Percentiles rank a stretch among this genome's conserved stretches.
These are phyloP conservation scores for Amoebophrya sp. DNA, from an alignment of 169 alveolate genomes.

Conservation along the genomic window DNA sequence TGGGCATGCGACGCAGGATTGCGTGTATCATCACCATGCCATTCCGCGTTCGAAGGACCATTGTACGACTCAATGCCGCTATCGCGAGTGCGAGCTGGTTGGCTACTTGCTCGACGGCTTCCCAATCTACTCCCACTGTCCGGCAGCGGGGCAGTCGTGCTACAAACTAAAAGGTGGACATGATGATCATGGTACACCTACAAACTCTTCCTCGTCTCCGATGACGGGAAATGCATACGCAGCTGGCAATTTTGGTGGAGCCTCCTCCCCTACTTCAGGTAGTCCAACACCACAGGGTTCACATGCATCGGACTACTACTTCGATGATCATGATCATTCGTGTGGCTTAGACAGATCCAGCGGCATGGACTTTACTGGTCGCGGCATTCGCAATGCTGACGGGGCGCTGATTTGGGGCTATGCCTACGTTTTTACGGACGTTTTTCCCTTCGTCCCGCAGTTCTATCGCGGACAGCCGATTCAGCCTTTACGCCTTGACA, in stretches of 20 bases:
- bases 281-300: too few species aligned
- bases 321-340: neutral
- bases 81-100: neutral
- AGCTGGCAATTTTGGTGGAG: too few species aligned
- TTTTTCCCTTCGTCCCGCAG: neutral
- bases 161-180: neutral
- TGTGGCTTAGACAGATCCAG: neutral
- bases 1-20: neutral
- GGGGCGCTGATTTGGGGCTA: neutral
- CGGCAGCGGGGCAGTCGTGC: neutral
- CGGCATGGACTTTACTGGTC: neutral
- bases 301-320: too few species aligned
- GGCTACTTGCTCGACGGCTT: constrained; percentile 10
- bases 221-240: too few species aligned
- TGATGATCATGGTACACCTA: neutral
- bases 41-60: neutral
- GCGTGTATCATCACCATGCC: neutral
- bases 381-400: neutral
- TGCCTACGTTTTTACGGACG: neutral
- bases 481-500: too few species aligned
- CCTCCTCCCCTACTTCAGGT: too few species aligned
- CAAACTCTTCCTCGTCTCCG: neutral
- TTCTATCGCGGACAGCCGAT: neutral
- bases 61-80: neutral
- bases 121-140: neutral